Percentiles rank a stretch among this genome's conserved stretches.
phyloP scores from a whole-genome alignment of 148 eudicot genomes.

The Amaranthus cruentus region DNA sequence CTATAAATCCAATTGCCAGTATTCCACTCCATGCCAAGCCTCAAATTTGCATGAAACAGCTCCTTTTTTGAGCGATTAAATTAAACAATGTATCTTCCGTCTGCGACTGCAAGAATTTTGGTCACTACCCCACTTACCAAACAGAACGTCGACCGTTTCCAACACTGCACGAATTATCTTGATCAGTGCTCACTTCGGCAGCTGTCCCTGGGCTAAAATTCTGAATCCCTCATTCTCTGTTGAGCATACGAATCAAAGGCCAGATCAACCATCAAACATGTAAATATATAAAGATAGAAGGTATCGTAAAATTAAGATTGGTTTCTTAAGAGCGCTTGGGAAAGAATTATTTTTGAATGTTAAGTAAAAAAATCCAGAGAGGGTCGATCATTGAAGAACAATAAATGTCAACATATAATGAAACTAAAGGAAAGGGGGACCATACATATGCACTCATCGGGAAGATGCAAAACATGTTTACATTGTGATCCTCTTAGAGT shows the following conservation, averaged over 20 bases:
- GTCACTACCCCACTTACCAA: constrained; percentile 49
- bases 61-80: constrained; percentile 40
- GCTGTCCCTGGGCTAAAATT: constrained; percentile 29
- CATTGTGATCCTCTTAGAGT: neutral
- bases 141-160: constrained; percentile 42
- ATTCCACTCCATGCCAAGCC: constrained; percentile 41
- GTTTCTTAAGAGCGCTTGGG: constrained; percentile 21
- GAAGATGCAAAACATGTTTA: neutral
- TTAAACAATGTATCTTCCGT: constrained; percentile 37
- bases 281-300: constrained; percentile 19
- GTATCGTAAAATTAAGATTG: constrained; percentile 11
- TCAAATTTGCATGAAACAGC: constrained; percentile 29
- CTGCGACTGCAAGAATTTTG: constrained; percentile 34
- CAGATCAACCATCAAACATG: constrained; percentile 33
- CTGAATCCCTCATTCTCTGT: constrained; percentile 32
- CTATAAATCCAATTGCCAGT: constrained; percentile 30
- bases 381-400: neutral
- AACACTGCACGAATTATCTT: constrained; percentile 30
- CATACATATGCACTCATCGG: neutral
- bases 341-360: constrained; percentile 10
- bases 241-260: constrained; percentile 22
- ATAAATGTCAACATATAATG: neutral
- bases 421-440: neutral
- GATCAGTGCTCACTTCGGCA: constrained; percentile 43
- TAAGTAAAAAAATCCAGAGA: neutral